Conservation (phyloP, 495 filamentous ascomycete species). For the Aspergillus avenaceus region DNA sequence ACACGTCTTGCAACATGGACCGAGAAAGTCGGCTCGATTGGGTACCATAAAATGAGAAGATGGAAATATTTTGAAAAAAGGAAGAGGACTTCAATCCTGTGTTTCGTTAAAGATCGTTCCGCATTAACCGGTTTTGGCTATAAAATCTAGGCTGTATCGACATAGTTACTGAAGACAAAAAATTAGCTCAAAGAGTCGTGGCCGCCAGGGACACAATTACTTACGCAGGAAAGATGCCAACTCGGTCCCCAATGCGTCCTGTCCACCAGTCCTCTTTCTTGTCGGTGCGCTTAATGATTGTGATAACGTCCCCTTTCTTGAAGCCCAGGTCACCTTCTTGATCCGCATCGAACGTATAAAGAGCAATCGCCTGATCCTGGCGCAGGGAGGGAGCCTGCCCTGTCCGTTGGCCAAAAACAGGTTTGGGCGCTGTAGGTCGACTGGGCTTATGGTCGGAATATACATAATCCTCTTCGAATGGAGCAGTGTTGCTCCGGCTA, state of each 20-base stretch:
- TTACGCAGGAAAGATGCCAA: conserved; percentile 61
- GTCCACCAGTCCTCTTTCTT: conserved; percentile 89
- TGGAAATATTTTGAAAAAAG: background rate
- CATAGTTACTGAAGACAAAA: conserved; percentile 36
- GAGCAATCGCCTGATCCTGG: conserved; percentile 79
- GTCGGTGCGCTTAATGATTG: conserved; percentile 95
- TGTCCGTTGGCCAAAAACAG: conserved; percentile 67
- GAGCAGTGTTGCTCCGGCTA: conserved; percentile 41
- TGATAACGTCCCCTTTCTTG: conserved; percentile 97
- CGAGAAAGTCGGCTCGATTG: conserved; percentile 1
- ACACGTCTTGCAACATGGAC: conserved; percentile 1
- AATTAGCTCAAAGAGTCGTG: conserved; percentile 7
- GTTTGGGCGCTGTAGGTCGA: conserved; percentile 83
- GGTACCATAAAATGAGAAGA: background rate
- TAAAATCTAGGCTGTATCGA: conserved; percentile 31
- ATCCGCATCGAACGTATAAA: conserved; percentile 91
- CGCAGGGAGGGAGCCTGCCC: conserved; percentile 51
- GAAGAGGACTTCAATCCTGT: background rate
- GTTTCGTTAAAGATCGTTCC: conserved; percentile 20
- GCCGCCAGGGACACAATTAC: conserved; percentile 2
- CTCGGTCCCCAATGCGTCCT: conserved; percentile 58
- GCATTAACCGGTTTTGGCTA: conserved; percentile 15
- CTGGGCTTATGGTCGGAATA: conserved; percentile 53
- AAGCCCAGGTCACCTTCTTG: conserved; percentile 91
- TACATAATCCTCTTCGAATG: conserved; percentile 52